Base-by-base conservation (phyloP, 306 rosid genomes). In the Quercus glauca region DNA sequence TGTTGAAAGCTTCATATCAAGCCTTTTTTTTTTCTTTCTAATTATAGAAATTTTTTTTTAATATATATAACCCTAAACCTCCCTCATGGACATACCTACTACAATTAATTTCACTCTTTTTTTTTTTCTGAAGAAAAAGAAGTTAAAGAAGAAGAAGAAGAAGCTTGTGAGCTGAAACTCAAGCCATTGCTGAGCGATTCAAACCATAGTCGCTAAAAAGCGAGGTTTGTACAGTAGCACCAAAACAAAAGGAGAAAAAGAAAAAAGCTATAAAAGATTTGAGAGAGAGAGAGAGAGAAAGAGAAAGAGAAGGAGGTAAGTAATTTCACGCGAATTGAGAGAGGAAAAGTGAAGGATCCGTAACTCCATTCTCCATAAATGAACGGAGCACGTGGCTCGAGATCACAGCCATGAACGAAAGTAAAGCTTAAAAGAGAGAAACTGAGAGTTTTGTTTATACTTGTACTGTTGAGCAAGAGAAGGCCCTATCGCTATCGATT, bases 1-100 rank as follows among this genome's bases (percentile, higher is more conserved):
- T 83, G 97, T 86, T 74, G 97, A 92, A 87, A 87, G 94, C 91
- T 87, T 92, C 97, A 90, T 90, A 78, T 77, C 94, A 86, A 91
- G 86, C 92, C 10, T 35, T 86, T 43, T 28, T 84, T 35, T 74
- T 45, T 72, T 75, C 58, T 76, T 85, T 79, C 83, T 69, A 81
- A 67, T 72, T 74, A 73, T 80, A 73, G 80, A 81, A 72, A 37
- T 77, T 71, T 37, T 73, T 68, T 82, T 79, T 82, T 64, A 41
- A 88, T 73, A 65, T 29, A 83, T 29, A 87, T 57, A 85, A 83
- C 84, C 73, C 75, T 87, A 91, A 79, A 91, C 92, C 96, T 84
- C 90, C 77, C 83, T 82, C 77, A 79, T 31, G 79, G 79, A 57
- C 26, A 67, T 18, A 33, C 26, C 76, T 23, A 64, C 76, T 59